A percentile compares a stretch with the other conserved stretches of the same genome.
Evolutionary conservation across 2,329 filamentous ascomycete species (phyloP).

Genomic region (Peltaster fructicola): DNA sequence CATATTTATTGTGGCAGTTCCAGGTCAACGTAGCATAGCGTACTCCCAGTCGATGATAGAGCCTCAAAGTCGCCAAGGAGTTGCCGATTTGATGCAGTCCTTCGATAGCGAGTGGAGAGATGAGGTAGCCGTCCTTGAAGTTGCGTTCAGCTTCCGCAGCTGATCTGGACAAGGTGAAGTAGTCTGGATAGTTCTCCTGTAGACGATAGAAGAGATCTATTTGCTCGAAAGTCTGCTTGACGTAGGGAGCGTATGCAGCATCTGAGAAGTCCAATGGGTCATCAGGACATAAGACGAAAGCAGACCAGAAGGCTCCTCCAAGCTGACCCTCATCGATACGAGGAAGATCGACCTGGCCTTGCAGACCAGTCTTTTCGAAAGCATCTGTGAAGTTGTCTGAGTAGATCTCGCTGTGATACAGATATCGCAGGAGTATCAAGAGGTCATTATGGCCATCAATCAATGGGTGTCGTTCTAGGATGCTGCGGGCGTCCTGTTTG

Average conservation of each 20-base stretch:
- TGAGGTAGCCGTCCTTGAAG: slow-evolving; percentile 33
- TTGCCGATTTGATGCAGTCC: slow-evolving; percentile 91
- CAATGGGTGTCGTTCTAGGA: slow-evolving; percentile 13
- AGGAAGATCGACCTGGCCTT: slow-evolving; percentile 60
- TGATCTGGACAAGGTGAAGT: slow-evolving; percentile 48
- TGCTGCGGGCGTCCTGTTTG: slow-evolving; percentile 1
- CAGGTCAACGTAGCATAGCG: slow-evolving; percentile 81
- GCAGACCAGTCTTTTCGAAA: slow-evolving; percentile 54
- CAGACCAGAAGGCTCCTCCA: slow-evolving; percentile 88
- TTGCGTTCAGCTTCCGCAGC: slow-evolving; percentile 43
- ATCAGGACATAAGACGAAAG: slow-evolving; percentile 58
- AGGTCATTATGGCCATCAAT: slow-evolving; percentile 79
- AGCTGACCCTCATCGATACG: slow-evolving; percentile 52
- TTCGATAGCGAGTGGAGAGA: slow-evolving; percentile 67
- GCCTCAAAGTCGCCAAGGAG: slow-evolving; percentile 54
- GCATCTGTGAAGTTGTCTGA: slow-evolving; percentile 44
- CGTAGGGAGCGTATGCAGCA: slow-evolving; percentile 48
- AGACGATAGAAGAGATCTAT: slow-evolving; percentile 56
- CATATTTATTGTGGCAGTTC: slow-evolving; percentile 82
- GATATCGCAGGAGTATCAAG: slow-evolving; percentile 48
- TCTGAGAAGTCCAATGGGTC: slow-evolving; percentile 59
- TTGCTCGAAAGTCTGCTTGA: slow-evolving; percentile 53
- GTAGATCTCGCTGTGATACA: slow-evolving; percentile 65
- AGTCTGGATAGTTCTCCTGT: slow-evolving; percentile 42
- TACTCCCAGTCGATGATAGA: slow-evolving; percentile 61